phyloP scores from a whole-genome alignment of 2,329 filamentous ascomycete species.

The Hymenoscyphus fraxineus region DNA sequence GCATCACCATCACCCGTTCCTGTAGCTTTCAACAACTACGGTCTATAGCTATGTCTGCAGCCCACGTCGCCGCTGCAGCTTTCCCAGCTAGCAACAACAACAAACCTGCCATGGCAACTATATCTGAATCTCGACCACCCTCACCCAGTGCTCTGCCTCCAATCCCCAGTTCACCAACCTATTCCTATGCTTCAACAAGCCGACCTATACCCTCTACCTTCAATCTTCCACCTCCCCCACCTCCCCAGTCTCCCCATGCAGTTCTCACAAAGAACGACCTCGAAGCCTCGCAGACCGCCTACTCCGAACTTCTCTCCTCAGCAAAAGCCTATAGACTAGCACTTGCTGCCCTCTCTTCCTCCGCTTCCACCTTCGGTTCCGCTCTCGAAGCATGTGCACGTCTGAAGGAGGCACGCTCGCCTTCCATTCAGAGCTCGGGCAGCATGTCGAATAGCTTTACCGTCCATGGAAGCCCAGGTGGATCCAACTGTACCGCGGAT shows the following conservation, averaged over 20 bases:
- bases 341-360: conserved; percentile 56
- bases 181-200: conserved; percentile 60
- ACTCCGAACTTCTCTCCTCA: conserved; percentile 56
- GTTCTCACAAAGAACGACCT: conserved; percentile 62
- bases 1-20: not conserved
- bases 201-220: conserved; percentile 54
- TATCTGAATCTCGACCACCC: conserved; percentile 32
- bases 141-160: conserved; percentile 56
- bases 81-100: not conserved
- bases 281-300: conserved; percentile 58
- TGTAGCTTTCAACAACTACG: not conserved
- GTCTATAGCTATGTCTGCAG: conserved; percentile 3
- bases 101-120: conserved; percentile 17
- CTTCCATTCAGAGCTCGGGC: conserved; percentile 43
- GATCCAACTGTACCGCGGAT: conserved; percentile 55
- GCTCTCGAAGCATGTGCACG: conserved; percentile 66
- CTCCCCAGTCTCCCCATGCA: conserved; percentile 53
- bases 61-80: conserved; percentile 8
- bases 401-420: conserved; percentile 62
- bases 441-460: conserved; percentile 42
- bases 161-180: conserved; percentile 60
- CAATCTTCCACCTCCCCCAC: conserved; percentile 58
- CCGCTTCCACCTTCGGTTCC: conserved; percentile 60
- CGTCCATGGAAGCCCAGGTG: conserved; percentile 38
- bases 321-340: conserved; percentile 63